Evolutionary conservation across 2,329 filamentous ascomycete species (phyloP), one percentile per base, ranked within the genome.

Genomic region (Neofusicoccum sp.): DNA sequence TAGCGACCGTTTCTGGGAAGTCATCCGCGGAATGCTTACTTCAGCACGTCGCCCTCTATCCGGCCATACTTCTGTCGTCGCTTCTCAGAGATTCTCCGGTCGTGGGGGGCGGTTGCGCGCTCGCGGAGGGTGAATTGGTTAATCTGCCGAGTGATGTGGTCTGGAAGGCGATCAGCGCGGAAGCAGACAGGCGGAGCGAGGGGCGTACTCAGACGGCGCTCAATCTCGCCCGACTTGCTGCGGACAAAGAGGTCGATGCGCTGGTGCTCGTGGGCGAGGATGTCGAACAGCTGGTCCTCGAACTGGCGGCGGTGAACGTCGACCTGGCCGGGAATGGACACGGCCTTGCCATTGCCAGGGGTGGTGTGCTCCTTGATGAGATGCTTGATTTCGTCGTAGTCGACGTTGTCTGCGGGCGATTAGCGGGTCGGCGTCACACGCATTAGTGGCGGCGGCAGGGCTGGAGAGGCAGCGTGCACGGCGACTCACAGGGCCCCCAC

Each of bases 371-470:
- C 84, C 74, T 93, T 95, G 79, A 96, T 93, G 69, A 90, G 82
- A 73, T 90, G 84, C 76, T 96, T 96, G 65, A 96, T 83, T 51
- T 89, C 89, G 73, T 93, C 91, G 80, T 96, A 96, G 74, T 95
- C 91, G 75, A 96, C 86, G 75, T 96, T 95, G 73, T 93, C 88
- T 91, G 72, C 20, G 47, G n/a, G 53, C 26, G 43, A 44, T 56
- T 34, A 58, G 57, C 63, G 69, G 26, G 16, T 53, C 71, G 68
- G 61, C 57, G 61, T 43, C 54, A 61, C 38, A 41, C 62, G 31
- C 28, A 12, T 9, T 26, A 6, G 16, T 26, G 41, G n/a, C 16
- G 11, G 34, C 8, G 48, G 16, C 11, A 47, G 53, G 40, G 48
- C 31, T 9, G 58, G 33, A 43, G 53, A 31, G n/a, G 20, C 41